Evolutionary conservation across 768 basidiomycete genomes (phyloP), one percentile per base, ranked within the genome.

Genomic region (Aureoboletus auriporus): DNA sequence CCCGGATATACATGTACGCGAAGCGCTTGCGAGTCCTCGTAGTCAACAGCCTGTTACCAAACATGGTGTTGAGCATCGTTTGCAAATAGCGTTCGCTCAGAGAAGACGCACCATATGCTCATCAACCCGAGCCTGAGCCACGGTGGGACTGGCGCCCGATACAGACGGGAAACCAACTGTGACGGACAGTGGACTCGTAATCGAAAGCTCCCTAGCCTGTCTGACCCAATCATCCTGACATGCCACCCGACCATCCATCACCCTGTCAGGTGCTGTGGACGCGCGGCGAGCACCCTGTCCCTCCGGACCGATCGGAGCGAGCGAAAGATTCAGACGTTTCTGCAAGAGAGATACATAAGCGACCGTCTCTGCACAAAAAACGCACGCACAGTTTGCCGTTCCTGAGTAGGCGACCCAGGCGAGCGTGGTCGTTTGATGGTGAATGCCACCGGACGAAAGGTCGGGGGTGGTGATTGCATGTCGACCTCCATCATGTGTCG

Each of bases 221-320:
- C 74, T 71, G 10, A 89, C 86, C 88, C 86, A 90, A 59, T 89
- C 86, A 49, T 88, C 87, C 8, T 79, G 75, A 14, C 69, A 64
- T 36, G 73, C 68, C 26, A 73, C 64, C 56, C 75, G 55, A 13
- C 60, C 37, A 20, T 34, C 51, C 47, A 47, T 33, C 43, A 44
- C 51, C 43, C 54, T 55, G 40, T 55, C 56, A 8, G 51, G n/a
- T 33, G 44, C 46, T 44, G 53, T 54, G 38, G 55, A 67, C 71
- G 59, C 52, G 61, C 38, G 69, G 58, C 46, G 75, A 51, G 27
- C 51, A 58, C 39, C 50, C 42, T 50, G 59, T 43, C 52, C 59
- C 50, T 56, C 62, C 11, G 14, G 8, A 33, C 61, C 64, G 10
- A 72, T 43, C 17, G 58, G 62, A 35, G 69, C 71, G 30, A 84